Base-by-base conservation (phyloP, 805 yeast genomes). In the Kodamaea laetipori region DNA sequence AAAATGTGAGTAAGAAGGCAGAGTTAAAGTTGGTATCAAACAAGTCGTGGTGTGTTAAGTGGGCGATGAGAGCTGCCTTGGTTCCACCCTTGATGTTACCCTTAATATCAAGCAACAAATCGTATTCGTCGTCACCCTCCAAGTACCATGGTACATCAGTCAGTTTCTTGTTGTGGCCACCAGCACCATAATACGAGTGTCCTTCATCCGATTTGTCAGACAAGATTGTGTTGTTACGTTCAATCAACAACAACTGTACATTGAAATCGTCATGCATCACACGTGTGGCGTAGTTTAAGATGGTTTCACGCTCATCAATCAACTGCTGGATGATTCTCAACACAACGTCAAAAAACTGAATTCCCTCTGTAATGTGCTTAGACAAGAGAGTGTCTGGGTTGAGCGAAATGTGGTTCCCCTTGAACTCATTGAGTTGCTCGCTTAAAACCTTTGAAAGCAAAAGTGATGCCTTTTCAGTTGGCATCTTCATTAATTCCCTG, bases 1-100 rank as follows among this genome's bases (percentile, higher is more conserved):
- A 71, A 63, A 89, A 87, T 0, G 95, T 81, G n/a, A 81, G 67
- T 46, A 90, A 66, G 67, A 90, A 79, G 0, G 89, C 77, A 4
- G 82, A 69, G 53, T 82, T 82, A 64, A 82, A 90, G 17, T 74
- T 70, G 2, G 82, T 76, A 55, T 82, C 86, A 16, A 77, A 64
- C 30, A 75, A 61, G 41, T 78, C 79, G 56, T 89, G 95, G 56
- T 82, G 85, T 0, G 96, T 87, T 46, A 90, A 70, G 60, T 86
- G 88, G 42, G 89, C 84, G 6, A 92, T 74, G 34, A 92, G 67
- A 0, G 95, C 95, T 34, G 77, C 81, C 35, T 80, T 75, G 0
- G 95, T 78, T 4, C 96, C 97, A 40, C 97, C 97, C 59, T 84
- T 85, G 27, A 90, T 75, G 41, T 74, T 74, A 1, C 90, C 94